Percentiles rank a stretch among this genome's conserved stretches.
Conservation (phyloP, 306 rosid species). For the Urtica urens region DNA sequence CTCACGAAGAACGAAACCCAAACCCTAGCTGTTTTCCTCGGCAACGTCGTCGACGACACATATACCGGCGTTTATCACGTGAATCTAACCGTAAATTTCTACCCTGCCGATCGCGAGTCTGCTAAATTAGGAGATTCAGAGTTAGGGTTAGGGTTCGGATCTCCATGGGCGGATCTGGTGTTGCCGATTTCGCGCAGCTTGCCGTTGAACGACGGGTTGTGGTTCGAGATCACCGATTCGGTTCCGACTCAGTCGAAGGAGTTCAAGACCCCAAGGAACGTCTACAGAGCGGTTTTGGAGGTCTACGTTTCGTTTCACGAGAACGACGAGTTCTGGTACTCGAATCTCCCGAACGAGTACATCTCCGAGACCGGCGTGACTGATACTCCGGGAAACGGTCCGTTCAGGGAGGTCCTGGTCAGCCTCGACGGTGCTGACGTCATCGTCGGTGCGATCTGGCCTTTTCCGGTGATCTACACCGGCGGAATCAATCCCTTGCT, state of each 20-base stretch:
- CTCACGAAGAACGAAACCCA: slow-evolving; percentile 50
- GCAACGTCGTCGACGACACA: slow-evolving; percentile 45
- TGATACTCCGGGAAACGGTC: slow-evolving; percentile 55
- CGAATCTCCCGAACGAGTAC: slow-evolving; percentile 55
- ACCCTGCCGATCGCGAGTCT: slow-evolving; percentile 26
- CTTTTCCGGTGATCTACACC: slow-evolving; percentile 77
- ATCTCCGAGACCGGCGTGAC: slow-evolving; percentile 45
- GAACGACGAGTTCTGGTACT: slow-evolving; percentile 81
- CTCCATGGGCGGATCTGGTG: slow-evolving; percentile 75
- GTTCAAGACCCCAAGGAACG: slow-evolving; percentile 55
- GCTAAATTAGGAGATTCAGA: not conserved
- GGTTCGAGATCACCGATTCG: slow-evolving; percentile 56
- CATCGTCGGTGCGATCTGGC: slow-evolving; percentile 70
- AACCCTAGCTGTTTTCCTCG: slow-evolving; percentile 67
- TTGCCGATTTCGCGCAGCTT: slow-evolving; percentile 58
- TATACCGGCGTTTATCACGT: slow-evolving; percentile 87
- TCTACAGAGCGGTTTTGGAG: slow-evolving; percentile 76
- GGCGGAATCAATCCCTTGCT: slow-evolving; percentile 85
- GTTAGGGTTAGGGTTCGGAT: slow-evolving; percentile 21
- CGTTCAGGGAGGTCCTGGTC: slow-evolving; percentile 78
- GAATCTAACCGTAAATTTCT: slow-evolving; percentile 43
- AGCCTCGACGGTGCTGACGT: slow-evolving; percentile 48
- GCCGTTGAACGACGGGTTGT: slow-evolving; percentile 65
- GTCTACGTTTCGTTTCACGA: slow-evolving; percentile 90
- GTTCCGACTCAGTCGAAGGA: slow-evolving; percentile 36